Evolutionary conservation across 2,329 filamentous ascomycete species (phyloP).

Genomic region (Xylariaceae sp.): DNA sequence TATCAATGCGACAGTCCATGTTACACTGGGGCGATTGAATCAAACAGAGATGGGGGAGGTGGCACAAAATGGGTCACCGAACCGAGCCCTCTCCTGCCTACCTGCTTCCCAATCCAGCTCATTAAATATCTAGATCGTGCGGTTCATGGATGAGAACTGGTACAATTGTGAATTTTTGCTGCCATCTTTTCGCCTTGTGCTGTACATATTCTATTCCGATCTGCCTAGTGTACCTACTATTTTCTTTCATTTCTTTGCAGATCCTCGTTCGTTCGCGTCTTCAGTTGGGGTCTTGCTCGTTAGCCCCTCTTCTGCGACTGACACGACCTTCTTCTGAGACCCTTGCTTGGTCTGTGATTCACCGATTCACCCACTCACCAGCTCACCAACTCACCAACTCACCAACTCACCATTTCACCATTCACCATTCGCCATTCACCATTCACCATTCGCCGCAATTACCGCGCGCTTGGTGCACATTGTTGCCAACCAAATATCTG

Average conservation of each 20-base stretch:
- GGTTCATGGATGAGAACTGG: background rate
- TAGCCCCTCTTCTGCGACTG: background rate
- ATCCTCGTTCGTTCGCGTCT: slow-evolving; percentile 6
- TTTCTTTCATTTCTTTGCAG: background rate
- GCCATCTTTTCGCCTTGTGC: background rate
- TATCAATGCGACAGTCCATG: background rate
- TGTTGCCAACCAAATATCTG: background rate
- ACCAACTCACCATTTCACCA: background rate
- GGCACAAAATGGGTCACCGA: background rate
- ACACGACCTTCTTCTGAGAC: background rate
- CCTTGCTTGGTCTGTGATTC: background rate
- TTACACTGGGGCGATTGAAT: background rate
- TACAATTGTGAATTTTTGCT: background rate
- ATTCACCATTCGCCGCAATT: background rate
- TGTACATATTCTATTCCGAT: background rate
- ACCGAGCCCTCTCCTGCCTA: background rate
- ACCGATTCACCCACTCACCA: background rate
- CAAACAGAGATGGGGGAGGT: background rate
- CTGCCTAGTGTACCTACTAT: too few species aligned
- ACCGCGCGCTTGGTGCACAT: background rate
- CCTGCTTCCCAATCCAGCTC: background rate
- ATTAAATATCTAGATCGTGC: background rate
- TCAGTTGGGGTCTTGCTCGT: background rate
- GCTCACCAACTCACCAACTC: background rate
- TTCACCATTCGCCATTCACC: background rate